phyloP scores from a whole-genome alignment of 441 rosid genomes.

The Viola pubescens region DNA sequence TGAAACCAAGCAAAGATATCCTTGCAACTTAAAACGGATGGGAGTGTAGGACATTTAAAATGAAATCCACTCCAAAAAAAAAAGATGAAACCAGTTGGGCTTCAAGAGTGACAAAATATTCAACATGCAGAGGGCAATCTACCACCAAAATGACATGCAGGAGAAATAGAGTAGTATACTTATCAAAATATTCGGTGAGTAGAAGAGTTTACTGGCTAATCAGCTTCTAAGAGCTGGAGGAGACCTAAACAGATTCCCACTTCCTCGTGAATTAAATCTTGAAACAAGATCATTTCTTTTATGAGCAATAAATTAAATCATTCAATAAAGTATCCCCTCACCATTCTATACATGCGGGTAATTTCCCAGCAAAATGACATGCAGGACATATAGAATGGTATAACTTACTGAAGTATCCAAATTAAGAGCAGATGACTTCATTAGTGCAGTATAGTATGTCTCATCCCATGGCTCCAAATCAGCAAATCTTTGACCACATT shows the following conservation, averaged over 20 bases:
- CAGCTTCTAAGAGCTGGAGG: too few species aligned
- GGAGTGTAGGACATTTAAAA: not conserved
- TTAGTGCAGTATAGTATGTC: slow-evolving; percentile 67
- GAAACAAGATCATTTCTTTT: too few species aligned
- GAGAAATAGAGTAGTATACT: not conserved
- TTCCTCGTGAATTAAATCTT: too few species aligned
- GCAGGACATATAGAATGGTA: slow-evolving; percentile 13
- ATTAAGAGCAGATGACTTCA: slow-evolving; percentile 68
- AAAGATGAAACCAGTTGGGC: not conserved
- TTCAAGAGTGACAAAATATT: not conserved
- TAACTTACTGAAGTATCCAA: slow-evolving; percentile 67
- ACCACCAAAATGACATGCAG: not conserved
- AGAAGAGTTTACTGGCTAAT: too few species aligned
- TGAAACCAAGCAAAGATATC: not conserved
- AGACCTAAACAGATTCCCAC: too few species aligned
- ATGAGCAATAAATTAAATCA: too few species aligned
- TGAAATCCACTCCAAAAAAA: not conserved
- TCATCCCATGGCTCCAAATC: slow-evolving; percentile 98
- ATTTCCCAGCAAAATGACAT: not conserved
- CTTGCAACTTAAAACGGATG: not conserved
- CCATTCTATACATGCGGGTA: too few species aligned
- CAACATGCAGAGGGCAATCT: not conserved
- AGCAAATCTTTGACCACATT: slow-evolving; percentile 38
- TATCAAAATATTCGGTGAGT: too few species aligned
- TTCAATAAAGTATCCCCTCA: too few species aligned